Conservation (phyloP, 176 grass and related monocot species). For the Areca catechu region DNA sequence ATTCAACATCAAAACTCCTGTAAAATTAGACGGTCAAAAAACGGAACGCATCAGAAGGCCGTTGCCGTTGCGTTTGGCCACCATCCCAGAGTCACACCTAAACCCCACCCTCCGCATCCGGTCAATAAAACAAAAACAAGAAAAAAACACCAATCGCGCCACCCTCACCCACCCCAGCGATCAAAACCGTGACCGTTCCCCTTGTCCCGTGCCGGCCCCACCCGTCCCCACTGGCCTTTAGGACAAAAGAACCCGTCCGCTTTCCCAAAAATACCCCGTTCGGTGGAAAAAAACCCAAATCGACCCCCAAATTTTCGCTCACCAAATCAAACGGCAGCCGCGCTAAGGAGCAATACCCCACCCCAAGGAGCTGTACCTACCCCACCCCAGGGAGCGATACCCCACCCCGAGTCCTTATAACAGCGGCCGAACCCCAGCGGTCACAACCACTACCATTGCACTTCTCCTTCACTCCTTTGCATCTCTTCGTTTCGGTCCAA, state of each 20-base stretch:
- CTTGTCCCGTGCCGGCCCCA: too few relatives aligned
- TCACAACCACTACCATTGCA: neutral
- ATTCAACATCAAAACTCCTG: too few relatives aligned
- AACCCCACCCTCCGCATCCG: conserved; percentile 13
- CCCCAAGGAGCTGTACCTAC: too few relatives aligned
- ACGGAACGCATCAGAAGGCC: neutral
- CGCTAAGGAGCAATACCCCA: neutral
- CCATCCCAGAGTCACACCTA: conserved; percentile 16
- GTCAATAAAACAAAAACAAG: too few relatives aligned
- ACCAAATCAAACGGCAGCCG: conserved; percentile 56
- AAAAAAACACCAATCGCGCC: too few relatives aligned
- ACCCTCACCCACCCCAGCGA: too few relatives aligned
- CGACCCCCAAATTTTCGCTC: conserved; percentile 29
- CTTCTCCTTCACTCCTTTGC: conserved; percentile 3
- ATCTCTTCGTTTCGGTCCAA: neutral
- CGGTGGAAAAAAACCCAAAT: too few relatives aligned
- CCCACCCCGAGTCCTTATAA: conserved; percentile 28
- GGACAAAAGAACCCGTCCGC: neutral
- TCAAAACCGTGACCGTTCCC: too few relatives aligned
- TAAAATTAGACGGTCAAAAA: too few relatives aligned
- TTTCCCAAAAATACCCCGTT: too few relatives aligned
- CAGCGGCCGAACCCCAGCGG: neutral
- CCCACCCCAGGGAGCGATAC: too few relatives aligned
- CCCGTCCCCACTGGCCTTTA: neutral
- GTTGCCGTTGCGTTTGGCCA: conserved; percentile 51